Conservation (phyloP, 805 yeast species). For the Candida multigemmis region DNA sequence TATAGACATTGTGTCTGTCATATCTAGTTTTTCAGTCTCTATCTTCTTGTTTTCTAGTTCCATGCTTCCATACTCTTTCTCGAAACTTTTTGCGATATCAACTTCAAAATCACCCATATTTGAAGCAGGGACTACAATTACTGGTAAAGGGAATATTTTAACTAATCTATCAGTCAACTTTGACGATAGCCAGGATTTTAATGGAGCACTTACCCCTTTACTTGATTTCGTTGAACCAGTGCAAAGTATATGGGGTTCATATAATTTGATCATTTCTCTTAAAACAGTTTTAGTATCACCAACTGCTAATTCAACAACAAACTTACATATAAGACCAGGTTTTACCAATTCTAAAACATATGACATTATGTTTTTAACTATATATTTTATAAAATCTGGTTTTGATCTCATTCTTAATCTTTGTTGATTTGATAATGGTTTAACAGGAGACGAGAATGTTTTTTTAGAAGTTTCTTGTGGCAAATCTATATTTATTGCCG, state of each 20-base stretch:
- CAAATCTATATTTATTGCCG: conserved; percentile 32
- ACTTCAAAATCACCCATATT: conserved; percentile 47
- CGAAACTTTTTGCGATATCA: conserved; percentile 26
- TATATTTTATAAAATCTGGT: conserved; percentile 38
- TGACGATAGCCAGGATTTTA: conserved; percentile 52
- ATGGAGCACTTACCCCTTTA: conserved; percentile 34
- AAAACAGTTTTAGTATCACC: conserved; percentile 49
- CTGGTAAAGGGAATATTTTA: conserved; percentile 55
- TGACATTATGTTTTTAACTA: conserved; percentile 42
- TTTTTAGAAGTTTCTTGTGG: conserved; percentile 10
- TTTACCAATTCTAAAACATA: conserved; percentile 40
- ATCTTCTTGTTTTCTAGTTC: conserved; percentile 1
- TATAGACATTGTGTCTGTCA: too few relatives aligned
- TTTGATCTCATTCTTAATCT: conserved; percentile 30
- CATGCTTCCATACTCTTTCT: conserved; percentile 2
- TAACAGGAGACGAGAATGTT: too few relatives aligned
- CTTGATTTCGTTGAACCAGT: conserved; percentile 44
- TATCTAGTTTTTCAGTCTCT: neutral
- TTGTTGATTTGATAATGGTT: too few relatives aligned
- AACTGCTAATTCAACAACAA: conserved; percentile 53
- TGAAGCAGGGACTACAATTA: conserved; percentile 56
- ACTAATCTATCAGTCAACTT: conserved; percentile 58
- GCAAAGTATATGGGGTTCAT: conserved; percentile 51
- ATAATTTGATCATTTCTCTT: conserved; percentile 50
- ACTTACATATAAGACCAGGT: conserved; percentile 37